phyloP scores from a whole-genome alignment of 192 early-diverging fungal species.

The Jimgerdemannia lactiflua region DNA sequence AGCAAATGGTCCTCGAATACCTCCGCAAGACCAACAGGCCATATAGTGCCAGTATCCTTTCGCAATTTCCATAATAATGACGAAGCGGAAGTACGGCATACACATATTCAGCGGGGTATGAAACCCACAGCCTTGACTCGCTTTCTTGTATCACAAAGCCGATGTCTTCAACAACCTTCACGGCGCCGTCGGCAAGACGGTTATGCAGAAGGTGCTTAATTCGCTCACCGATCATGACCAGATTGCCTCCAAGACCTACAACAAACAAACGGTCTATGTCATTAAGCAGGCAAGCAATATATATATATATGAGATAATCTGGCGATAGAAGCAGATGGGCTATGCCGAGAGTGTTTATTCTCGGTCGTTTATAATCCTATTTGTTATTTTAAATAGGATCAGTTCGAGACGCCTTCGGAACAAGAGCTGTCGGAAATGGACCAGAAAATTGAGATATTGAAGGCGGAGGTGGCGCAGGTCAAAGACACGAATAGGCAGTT shows the following conservation, averaged over 20 bases:
- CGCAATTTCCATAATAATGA: neutral
- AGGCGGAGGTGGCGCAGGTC: conserved; percentile 47
- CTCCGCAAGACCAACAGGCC: conserved; percentile 42
- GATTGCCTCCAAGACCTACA: conserved; percentile 33
- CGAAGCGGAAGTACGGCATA: neutral
- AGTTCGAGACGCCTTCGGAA: conserved; percentile 30
- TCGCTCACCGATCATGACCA: conserved; percentile 31
- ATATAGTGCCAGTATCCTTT: conserved; percentile 40
- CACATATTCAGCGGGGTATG: neutral
- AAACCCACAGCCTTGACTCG: neutral
- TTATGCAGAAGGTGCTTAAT: conserved; percentile 33
- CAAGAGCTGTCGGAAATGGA: conserved; percentile 54
- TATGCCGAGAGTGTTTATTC: too few relatives aligned
- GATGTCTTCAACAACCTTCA: conserved; percentile 43
- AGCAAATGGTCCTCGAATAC: conserved; percentile 42
- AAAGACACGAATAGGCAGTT: conserved; percentile 53
- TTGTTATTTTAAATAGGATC: conserved; percentile 21
- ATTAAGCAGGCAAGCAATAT: conserved; percentile 30
- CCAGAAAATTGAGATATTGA: conserved; percentile 45
- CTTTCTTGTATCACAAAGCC: conserved; percentile 13
- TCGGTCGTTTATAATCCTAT: neutral
- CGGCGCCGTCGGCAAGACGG: conserved; percentile 32
- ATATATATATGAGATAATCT: neutral
- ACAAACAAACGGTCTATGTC: conserved; percentile 46
- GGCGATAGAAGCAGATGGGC: too few relatives aligned